These are phyloP conservation scores for Candida montana DNA, from an alignment of 805 yeast species.

Conservation along the genomic window DNA sequence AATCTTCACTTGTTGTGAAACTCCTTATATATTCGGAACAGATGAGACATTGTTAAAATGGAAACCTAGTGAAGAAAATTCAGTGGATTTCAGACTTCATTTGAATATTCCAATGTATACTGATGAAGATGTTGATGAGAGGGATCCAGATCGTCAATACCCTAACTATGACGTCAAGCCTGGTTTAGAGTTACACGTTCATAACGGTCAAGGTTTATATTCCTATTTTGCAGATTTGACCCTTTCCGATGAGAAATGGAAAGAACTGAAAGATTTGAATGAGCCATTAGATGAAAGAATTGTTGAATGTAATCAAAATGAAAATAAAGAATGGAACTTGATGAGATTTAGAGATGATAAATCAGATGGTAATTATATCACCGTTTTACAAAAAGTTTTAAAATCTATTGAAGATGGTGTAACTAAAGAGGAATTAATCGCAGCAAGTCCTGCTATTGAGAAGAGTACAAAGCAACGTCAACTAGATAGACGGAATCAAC, in stretches of 20 bases:
- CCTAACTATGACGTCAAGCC: conserved; percentile 82
- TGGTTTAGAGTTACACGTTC: conserved; percentile 55
- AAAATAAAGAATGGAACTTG: conserved; percentile 66
- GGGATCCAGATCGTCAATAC: conserved; percentile 69
- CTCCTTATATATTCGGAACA: conserved; percentile 86
- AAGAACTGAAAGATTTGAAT: conserved; percentile 53
- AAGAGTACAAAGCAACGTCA: conserved; percentile 59
- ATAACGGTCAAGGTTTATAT: conserved; percentile 68
- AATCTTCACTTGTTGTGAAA: conserved; percentile 84
- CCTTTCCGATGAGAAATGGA: conserved; percentile 75
- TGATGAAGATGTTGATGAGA: conserved; percentile 54
- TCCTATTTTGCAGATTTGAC: conserved; percentile 61
- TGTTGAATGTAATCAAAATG: conserved; percentile 74
- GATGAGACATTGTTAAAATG: conserved; percentile 84
- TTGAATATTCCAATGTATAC: conserved; percentile 53
- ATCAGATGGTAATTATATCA: conserved; percentile 74
- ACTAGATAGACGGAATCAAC: conserved; percentile 16
- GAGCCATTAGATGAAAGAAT: conserved; percentile 89
- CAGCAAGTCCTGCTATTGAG: conserved; percentile 50
- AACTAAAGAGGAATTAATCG: conserved; percentile 65
- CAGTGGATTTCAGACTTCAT: conserved; percentile 78
- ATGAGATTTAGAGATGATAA: conserved; percentile 93
- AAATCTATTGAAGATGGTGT: conserved; percentile 86
- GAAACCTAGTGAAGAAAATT: conserved; percentile 96
- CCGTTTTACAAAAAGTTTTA: conserved; percentile 77